Percentiles rank a stretch among this genome's conserved stretches.
These are phyloP conservation scores for Thraustochytrium striatum DNA, from an alignment of 352 stramenopile species.

Conservation along the genomic window DNA sequence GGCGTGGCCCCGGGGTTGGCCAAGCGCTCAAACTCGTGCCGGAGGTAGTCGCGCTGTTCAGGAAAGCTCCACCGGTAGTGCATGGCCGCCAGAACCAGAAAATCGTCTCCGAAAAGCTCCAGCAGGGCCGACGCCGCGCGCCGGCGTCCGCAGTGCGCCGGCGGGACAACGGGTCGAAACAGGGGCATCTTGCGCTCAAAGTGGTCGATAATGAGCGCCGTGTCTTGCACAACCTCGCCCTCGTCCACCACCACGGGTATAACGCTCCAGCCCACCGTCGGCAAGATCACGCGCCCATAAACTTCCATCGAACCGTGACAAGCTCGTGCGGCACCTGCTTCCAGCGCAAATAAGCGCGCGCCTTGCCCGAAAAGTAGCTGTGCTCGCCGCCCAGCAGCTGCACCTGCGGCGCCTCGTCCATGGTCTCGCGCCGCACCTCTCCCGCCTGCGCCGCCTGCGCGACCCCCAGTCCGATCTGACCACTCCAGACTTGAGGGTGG, in stretches of 20 bases:
- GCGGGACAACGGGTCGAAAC: background rate
- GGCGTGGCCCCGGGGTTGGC: background rate
- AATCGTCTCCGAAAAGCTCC: conserved; percentile 16
- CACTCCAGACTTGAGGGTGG: too few relatives aligned
- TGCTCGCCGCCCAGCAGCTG: conserved; percentile 8
- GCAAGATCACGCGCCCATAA: background rate
- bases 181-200: background rate
- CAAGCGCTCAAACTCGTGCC: conserved; percentile 9
- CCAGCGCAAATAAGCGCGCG: background rate
- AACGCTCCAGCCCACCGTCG: conserved; percentile 5
- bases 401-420: background rate
- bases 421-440: too few relatives aligned
- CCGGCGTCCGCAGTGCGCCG: background rate
- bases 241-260: conserved; percentile 1
- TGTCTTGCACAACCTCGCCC: conserved; percentile 17
- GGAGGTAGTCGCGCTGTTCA: background rate
- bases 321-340: background rate
- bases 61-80: conserved; percentile 34
- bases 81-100: background rate
- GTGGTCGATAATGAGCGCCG: conserved; percentile 17
- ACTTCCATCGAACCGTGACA: conserved; percentile 3
- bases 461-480: too few relatives aligned
- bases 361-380: background rate
- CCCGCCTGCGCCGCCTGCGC: too few relatives aligned
- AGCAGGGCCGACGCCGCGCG: background rate